Base-by-base conservation (phyloP, 208 protist genomes). In the Acanthamoeba sp. region DNA sequence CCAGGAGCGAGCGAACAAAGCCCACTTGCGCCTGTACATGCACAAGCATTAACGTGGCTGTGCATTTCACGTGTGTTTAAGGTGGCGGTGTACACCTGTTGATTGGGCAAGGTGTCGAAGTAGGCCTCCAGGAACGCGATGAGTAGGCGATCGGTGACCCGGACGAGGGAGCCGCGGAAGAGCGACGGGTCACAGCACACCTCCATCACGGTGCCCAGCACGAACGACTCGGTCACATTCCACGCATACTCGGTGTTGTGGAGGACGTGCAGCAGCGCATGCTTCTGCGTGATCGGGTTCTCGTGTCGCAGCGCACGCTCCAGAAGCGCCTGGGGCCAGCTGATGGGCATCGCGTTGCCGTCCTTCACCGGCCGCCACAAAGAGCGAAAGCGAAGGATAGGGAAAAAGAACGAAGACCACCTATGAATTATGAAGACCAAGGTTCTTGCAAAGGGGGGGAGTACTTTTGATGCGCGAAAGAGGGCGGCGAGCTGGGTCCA, bases 281-380 rank as follows among this genome's bases (percentile, higher is more conserved):
- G 64, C n/a, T 71, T 71, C 32, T 71, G 64, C 5, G 64, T 71
- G 64, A 71, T 71, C 27, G 64, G 64, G 32, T 71, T 71, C 64
- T 71, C 64, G 64, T 71, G 64, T 38, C 64, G 64, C 64, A 71
- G n/a, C 27, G 64, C 64, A 16, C 64, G 64, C 64, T 71, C 64
- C n/a, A 71, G 64, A 0, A 71, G 27, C n/a, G 29, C 7, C 27
- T 22, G 64, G 2, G 64, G 27, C 64, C 64, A 71, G 64, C 64
- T 71, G 64, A 71, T 6, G 10, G 34, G 27, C 64, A 71, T 71
- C 32, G 29, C 64, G 27, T 4, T 38, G 32, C 64, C 64, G 6
- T 71, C 29, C 64, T 71, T 38, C 18, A 50, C 9, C 9, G 45
- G 18, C 1, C 52, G 45, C 45, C 45, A 50, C 45, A 20, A 59